phyloP scores from a whole-genome alignment of 441 rosid genomes.

The Heliophila coronopifolia region DNA sequence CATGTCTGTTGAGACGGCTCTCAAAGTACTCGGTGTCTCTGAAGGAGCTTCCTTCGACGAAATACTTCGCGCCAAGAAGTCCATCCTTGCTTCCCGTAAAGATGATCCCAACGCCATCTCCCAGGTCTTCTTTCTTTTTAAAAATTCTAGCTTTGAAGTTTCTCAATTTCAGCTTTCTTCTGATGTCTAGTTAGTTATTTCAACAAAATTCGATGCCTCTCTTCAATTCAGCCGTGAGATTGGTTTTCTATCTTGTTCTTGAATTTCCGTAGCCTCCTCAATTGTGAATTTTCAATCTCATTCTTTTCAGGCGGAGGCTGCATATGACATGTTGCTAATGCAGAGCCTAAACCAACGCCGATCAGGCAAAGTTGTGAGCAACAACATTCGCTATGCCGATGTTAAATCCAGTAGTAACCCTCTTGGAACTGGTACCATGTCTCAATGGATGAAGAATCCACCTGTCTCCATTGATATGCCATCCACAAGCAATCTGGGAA shows the following conservation, averaged over 20 bases:
- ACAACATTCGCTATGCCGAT: slow-evolving; percentile 80
- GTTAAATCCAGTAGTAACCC: slow-evolving; percentile 59
- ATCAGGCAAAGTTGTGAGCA: slow-evolving; percentile 73
- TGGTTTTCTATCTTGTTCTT: too few species aligned
- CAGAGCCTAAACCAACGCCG: slow-evolving; percentile 81
- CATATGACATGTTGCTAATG: slow-evolving; percentile 96
- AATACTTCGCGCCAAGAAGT: slow-evolving; percentile 86
- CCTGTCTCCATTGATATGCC: slow-evolving; percentile 66
- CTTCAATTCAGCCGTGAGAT: too few species aligned
- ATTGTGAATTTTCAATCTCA: background rate
- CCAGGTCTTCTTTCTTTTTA: slow-evolving; percentile 39
- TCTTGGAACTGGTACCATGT: slow-evolving; percentile 46
- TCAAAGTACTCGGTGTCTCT: slow-evolving; percentile 86
- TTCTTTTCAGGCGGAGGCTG: slow-evolving; percentile 71
- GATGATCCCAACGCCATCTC: slow-evolving; percentile 74
- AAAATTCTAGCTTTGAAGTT: too few species aligned
- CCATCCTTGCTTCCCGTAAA: slow-evolving; percentile 60
- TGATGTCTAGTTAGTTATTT: too few species aligned
- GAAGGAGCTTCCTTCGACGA: slow-evolving; percentile 87
- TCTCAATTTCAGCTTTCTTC: too few species aligned
- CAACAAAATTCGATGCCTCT: too few species aligned
- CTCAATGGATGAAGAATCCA: slow-evolving; percentile 70
- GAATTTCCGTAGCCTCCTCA: too few species aligned
- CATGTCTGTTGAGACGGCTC: slow-evolving; percentile 91
- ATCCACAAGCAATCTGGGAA: slow-evolving; percentile 53